Evolutionary conservation across 2,329 filamentous ascomycete genomes (phyloP), one percentile per base, ranked within the genome.

Genomic region (Epichloe bromicola): DNA sequence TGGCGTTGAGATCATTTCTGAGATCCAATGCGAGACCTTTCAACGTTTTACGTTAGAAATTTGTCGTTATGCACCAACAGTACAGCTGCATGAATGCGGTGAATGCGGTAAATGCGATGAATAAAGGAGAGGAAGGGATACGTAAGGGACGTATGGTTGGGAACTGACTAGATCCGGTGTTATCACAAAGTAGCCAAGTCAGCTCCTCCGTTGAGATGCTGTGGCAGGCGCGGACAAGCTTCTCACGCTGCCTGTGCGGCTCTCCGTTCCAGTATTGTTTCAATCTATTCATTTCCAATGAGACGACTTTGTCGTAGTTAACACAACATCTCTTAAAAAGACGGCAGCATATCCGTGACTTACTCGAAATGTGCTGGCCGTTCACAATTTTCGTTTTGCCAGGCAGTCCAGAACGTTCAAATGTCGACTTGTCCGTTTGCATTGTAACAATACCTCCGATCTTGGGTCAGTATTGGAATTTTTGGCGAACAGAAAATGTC

Each of bases 401-500:
- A 1, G 82, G 78, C 0, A 98, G 72, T 0, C 93, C 93, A 45
- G 85, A 82, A 46, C 83, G 78, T 65, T 97, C 89, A 65, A 90
- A 96, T 0, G 79, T 82, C 50, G 89, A 82, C 58, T 84, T 88
- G 56, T 88, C 85, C 26, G 97, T 74, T 58, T 88, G 85, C 59
- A 98, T 74, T 4, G 75, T 80, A 36, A 98, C 72, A 1, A 78
- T 69, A 0, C 88, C 88, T 86, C 3, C 5, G 2, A 7, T 45
- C 1, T 1, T 4, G 23, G 51, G 8, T 46, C 5, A 26, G 48
- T 36, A 12, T 36, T 26, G 41, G 26, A 33, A 5, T 15, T 11
- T 6, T 6, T 23, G 10, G 33, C 5, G 10, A 20, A 19, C 10
- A 8, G 1, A 20, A 30, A 39, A 33, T 17, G 10, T 55, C 64